phyloP scores from a whole-genome alignment of 1,139 yeast species.

The Hemisphaericaspora lyxosophila region DNA sequence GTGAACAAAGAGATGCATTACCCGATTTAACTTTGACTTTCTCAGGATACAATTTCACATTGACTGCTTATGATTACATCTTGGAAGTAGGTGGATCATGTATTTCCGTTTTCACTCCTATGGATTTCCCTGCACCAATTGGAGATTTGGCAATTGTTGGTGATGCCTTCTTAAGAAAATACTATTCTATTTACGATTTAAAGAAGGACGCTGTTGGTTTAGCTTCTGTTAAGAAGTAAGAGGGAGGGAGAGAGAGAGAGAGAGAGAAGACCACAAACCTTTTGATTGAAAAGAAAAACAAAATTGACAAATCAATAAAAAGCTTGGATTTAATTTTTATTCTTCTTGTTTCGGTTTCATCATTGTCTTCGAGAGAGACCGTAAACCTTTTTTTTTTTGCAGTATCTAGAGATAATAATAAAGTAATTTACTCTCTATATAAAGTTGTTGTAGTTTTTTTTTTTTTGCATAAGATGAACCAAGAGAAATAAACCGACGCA shows the following conservation, averaged over 20 bases:
- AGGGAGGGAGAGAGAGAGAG: too few species aligned
- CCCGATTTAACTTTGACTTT: slow-evolving; percentile 91
- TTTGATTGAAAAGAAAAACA: too few species aligned
- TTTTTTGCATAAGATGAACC: not conserved
- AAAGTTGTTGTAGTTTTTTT: not conserved
- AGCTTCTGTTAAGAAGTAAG: slow-evolving; percentile 53
- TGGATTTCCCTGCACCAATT: slow-evolving; percentile 96
- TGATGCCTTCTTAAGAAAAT: slow-evolving; percentile 93
- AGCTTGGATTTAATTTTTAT: not conserved
- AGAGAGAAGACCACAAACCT: too few species aligned
- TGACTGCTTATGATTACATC: slow-evolving; percentile 85
- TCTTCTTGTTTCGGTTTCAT: not conserved
- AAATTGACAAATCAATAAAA: too few species aligned
- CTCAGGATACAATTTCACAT: slow-evolving; percentile 86
- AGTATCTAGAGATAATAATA: not conserved
- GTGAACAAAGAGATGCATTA: slow-evolving; percentile 74
- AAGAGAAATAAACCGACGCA: too few species aligned
- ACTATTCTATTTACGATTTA: slow-evolving; percentile 89
- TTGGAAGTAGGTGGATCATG: slow-evolving; percentile 92
- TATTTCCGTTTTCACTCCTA: slow-evolving; percentile 92
- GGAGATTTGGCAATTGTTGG: slow-evolving; percentile 96
- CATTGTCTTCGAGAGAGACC: slow-evolving; percentile 3
- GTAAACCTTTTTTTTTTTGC: not conserved
- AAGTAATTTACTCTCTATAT: not conserved
- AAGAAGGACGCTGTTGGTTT: slow-evolving; percentile 91